These are phyloP conservation scores for Seiridium unicorne DNA, from an alignment of 2,329 filamentous ascomycete species.

Conservation along the genomic window DNA sequence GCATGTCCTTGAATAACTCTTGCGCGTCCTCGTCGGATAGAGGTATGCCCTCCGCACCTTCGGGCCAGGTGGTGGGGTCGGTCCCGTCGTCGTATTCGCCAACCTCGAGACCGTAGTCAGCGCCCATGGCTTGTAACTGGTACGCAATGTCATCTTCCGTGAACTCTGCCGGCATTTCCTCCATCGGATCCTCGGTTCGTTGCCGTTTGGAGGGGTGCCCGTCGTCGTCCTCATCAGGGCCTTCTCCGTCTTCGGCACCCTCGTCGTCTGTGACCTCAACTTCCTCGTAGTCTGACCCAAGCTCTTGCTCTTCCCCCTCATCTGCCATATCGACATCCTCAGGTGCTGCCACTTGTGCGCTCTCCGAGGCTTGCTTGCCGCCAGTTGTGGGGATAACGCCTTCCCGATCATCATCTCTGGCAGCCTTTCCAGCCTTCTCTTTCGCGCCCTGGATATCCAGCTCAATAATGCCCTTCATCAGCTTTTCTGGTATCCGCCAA, in stretches of 20 bases:
- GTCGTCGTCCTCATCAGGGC: constrained; percentile 47
- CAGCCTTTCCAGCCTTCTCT: constrained; percentile 41
- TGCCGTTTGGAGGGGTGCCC: constrained; percentile 48
- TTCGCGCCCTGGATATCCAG: constrained; percentile 71
- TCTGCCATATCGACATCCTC: constrained; percentile 22
- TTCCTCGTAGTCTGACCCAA: constrained; percentile 76
- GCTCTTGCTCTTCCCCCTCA: constrained; percentile 42
- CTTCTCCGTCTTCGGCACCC: constrained; percentile 43
- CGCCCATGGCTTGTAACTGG: constrained; percentile 85
- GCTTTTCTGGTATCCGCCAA: constrained; percentile 89
- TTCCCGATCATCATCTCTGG: background rate
- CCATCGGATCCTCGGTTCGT: constrained; percentile 36
- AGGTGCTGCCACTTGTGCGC: background rate
- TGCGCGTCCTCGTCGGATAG: constrained; percentile 75
- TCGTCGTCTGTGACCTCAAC: constrained; percentile 64
- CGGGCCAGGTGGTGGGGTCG: constrained; percentile 60
- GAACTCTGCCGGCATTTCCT: constrained; percentile 66
- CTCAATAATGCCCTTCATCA: constrained; percentile 74
- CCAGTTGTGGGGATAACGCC: background rate
- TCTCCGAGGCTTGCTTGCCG: background rate
- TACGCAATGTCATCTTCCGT: constrained; percentile 93
- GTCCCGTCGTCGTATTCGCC: constrained; percentile 70
- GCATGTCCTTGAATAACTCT: constrained; percentile 78
- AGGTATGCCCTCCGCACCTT: constrained; percentile 67
- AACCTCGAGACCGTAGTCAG: constrained; percentile 76